Evolutionary conservation across 169 alveolate genomes (phyloP).

Genomic region (Plasmodium billcollinsi): DNA sequence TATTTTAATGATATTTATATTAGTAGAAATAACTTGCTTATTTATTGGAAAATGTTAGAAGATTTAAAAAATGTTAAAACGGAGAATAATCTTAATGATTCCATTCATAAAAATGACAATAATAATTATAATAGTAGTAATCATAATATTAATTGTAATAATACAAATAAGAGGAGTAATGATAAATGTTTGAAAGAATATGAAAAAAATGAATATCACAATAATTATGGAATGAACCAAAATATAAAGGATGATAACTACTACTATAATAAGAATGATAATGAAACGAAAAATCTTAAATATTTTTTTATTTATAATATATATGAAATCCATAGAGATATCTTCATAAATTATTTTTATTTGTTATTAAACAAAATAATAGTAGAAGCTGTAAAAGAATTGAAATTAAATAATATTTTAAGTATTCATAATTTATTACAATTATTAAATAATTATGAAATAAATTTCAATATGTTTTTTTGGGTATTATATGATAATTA

Average conservation of each 20-base stretch:
- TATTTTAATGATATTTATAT: constrained; percentile 68
- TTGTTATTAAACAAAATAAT: constrained; percentile 30
- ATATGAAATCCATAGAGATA: constrained; percentile 46
- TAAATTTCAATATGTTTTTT: constrained; percentile 41
- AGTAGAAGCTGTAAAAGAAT: constrained; percentile 49
- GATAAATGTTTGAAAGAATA: background rate
- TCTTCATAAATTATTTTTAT: constrained; percentile 65
- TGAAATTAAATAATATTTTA: constrained; percentile 61
- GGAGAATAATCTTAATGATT: background rate
- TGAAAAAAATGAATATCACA: background rate
- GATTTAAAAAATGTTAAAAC: background rate
- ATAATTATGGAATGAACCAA: constrained; percentile 6
- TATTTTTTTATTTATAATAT: constrained; percentile 28
- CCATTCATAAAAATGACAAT: background rate
- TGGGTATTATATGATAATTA: constrained; percentile 68
- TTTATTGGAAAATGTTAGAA: constrained; percentile 51
- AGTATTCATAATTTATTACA: constrained; percentile 43
- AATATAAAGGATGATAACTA: background rate
- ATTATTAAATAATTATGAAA: constrained; percentile 60
- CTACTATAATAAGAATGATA: constrained; percentile 13
- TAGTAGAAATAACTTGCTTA: constrained; percentile 27
- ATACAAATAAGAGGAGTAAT: background rate
- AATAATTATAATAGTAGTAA: background rate
- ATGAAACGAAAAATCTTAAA: constrained; percentile 17
- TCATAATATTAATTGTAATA: background rate